Percentiles rank a stretch among this genome's conserved stretches.
Evolutionary conservation across 169 alveolate genomes (phyloP).

Genomic region (Neospora caninum): DNA sequence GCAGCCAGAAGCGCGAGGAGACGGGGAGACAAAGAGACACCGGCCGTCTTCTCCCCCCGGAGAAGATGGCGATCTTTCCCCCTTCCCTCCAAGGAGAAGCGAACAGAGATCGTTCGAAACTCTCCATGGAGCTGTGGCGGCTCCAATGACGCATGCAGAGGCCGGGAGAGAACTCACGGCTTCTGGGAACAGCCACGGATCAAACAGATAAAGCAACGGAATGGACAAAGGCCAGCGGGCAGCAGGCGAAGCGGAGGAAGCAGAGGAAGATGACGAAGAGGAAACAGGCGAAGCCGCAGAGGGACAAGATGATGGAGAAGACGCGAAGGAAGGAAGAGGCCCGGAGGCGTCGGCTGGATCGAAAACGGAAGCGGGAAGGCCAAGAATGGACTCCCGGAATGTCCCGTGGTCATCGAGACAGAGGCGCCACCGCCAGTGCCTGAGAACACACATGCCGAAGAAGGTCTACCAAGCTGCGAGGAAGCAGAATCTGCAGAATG

Average conservation of each 20-base stretch:
- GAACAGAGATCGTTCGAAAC: not conserved
- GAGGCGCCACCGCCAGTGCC: conserved; percentile 26
- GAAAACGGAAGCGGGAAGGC: not conserved
- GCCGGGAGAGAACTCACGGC: not conserved
- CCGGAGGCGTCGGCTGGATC: not conserved
- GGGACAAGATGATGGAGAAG: too few species aligned
- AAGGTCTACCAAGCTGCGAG: too few species aligned
- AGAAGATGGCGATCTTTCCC: too few species aligned
- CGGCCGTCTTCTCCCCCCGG: too few species aligned
- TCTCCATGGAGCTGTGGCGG: not conserved
- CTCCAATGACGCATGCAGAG: not conserved
- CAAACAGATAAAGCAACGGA: not conserved
- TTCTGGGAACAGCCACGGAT: not conserved
- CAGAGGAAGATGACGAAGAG: too few species aligned
- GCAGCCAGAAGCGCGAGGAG: too few species aligned
- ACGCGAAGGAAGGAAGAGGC: too few species aligned
- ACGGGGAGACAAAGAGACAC: too few species aligned
- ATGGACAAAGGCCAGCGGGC: not conserved
- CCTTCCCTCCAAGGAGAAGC: not conserved
- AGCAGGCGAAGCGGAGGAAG: not conserved
- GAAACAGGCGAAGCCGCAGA: too few species aligned
- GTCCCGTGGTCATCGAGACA: not conserved
- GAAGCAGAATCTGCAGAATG: too few species aligned
- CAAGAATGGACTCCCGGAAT: not conserved
- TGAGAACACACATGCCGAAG: not conserved